Evolutionary conservation across 2,329 filamentous ascomycete genomes (phyloP).

Genomic region (Arthrinium phaeospermum): DNA sequence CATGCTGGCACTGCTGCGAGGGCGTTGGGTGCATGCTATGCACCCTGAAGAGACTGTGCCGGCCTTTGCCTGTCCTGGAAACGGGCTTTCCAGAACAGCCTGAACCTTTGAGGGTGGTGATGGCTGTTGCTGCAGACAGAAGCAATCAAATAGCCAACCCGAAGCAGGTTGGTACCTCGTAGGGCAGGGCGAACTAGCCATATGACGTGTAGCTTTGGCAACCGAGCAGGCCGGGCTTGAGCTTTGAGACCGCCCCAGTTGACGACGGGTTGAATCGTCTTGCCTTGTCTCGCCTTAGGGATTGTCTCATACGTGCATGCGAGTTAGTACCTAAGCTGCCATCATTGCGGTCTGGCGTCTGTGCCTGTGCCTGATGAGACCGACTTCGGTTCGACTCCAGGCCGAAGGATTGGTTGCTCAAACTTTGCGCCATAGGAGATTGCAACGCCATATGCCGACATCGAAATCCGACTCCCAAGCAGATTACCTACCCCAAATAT

Average conservation of each 20-base stretch:
- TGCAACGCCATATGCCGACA: background rate
- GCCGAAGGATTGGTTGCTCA: background rate
- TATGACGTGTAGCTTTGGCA: constrained; percentile 35
- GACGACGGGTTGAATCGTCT: constrained; percentile 23
- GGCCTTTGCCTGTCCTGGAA: constrained; percentile 8
- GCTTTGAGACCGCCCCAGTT: constrained; percentile 23
- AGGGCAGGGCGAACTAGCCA: constrained; percentile 8
- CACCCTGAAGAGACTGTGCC: background rate
- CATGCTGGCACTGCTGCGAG: background rate
- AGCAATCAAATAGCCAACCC: constrained; percentile 22
- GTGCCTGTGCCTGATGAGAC: constrained; percentile 9
- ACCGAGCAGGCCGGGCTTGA: constrained; percentile 23
- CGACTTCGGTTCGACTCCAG: background rate
- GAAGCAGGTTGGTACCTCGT: background rate
- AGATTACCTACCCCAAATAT: background rate
- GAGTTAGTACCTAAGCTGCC: background rate
- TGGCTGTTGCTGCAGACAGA: constrained; percentile 21
- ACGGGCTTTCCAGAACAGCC: background rate
- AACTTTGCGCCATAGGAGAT: constrained; percentile 15
- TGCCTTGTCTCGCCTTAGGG: constrained; percentile 16
- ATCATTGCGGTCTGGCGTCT: constrained; percentile 1
- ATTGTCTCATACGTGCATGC: constrained; percentile 16
- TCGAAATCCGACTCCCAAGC: background rate
- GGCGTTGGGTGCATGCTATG: background rate
- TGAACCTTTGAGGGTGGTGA: background rate